Evolutionary conservation across 2,329 filamentous ascomycete genomes (phyloP).

Genomic region (Arthrobotrys megalospora): DNA sequence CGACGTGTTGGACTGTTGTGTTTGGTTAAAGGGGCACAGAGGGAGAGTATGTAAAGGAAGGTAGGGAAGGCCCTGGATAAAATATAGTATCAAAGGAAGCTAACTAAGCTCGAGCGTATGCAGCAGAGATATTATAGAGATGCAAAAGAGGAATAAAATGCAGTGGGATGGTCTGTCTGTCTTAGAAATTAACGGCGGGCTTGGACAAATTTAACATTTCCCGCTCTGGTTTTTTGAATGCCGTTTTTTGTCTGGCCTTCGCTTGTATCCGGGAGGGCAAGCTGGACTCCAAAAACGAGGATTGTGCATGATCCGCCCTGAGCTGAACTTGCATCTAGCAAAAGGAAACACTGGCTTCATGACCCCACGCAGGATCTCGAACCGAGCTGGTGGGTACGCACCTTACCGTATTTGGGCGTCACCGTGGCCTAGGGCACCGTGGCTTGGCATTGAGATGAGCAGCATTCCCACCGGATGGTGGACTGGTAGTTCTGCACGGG

Average conservation of each 20-base stretch:
- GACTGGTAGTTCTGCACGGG: conserved; percentile 19
- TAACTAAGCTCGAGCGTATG: conserved; percentile 45
- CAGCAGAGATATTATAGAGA: conserved; percentile 43
- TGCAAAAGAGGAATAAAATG: conserved; percentile 51
- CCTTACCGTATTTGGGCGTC: conserved; percentile 41
- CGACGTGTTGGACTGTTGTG: conserved; percentile 52
- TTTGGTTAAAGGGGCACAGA: conserved; percentile 43
- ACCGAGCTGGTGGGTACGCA: conserved; percentile 50
- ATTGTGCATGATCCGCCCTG: conserved; percentile 49
- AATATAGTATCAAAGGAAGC: conserved; percentile 48
- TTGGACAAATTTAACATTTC: conserved; percentile 60
- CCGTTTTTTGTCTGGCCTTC: conserved; percentile 54
- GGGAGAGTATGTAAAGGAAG: conserved; percentile 25
- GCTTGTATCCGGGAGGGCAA: conserved; percentile 59
- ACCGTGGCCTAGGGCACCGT: conserved; percentile 37
- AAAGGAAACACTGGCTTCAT: conserved; percentile 59
- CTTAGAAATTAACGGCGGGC: conserved; percentile 58
- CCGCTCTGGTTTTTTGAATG: conserved; percentile 48
- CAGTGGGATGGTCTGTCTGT: conserved; percentile 47
- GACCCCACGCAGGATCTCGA: conserved; percentile 60
- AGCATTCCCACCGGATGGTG: conserved; percentile 8
- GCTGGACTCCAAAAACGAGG: conserved; percentile 48
- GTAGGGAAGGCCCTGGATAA: conserved; percentile 57
- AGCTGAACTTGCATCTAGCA: conserved; percentile 38
- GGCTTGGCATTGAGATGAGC: conserved; percentile 38